Percentiles rank a stretch among this genome's conserved stretches.
Conservation (phyloP, 352 stramenopile genomes). For the Globisporangium cederbergense region DNA sequence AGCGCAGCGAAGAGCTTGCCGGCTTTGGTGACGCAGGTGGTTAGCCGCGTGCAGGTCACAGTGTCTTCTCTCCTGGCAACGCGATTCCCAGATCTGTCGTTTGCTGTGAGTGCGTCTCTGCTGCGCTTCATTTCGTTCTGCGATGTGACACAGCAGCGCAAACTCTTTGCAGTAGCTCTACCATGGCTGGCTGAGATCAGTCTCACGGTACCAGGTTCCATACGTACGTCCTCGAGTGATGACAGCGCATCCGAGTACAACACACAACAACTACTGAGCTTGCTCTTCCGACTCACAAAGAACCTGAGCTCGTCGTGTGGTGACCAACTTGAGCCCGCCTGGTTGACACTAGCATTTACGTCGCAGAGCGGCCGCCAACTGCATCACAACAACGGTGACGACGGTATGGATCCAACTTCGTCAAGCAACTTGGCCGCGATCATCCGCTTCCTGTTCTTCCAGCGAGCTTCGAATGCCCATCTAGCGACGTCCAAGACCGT, state of each 20-base stretch:
- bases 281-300: slow-evolving; percentile 56
- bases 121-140: slow-evolving; percentile 38
- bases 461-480: slow-evolving; percentile 29
- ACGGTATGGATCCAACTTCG: not conserved
- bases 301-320: slow-evolving; percentile 32
- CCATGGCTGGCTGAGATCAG: slow-evolving; percentile 53
- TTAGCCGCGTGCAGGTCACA: slow-evolving; percentile 30
- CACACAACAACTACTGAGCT: slow-evolving; percentile 29
- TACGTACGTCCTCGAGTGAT: not conserved
- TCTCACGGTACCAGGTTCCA: slow-evolving; percentile 5
- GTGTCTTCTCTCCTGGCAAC: slow-evolving; percentile 30
- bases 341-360: slow-evolving; percentile 53
- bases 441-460: slow-evolving; percentile 48
- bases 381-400: slow-evolving; percentile 11
- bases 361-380: slow-evolving; percentile 15
- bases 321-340: slow-evolving; percentile 62
- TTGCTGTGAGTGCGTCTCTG: slow-evolving; percentile 37
- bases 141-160: slow-evolving; percentile 35
- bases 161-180: slow-evolving; percentile 47
- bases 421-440: slow-evolving; percentile 22
- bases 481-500: slow-evolving; percentile 48
- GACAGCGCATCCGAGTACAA: slow-evolving; percentile 8
- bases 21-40: slow-evolving; percentile 21
- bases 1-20: slow-evolving; percentile 7
- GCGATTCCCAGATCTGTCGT: slow-evolving; percentile 27